A percentile compares a stretch with the other conserved stretches of the same genome.
Conservation (phyloP, 768 basidiomycete genomes). For the Royoungia palumana region DNA sequence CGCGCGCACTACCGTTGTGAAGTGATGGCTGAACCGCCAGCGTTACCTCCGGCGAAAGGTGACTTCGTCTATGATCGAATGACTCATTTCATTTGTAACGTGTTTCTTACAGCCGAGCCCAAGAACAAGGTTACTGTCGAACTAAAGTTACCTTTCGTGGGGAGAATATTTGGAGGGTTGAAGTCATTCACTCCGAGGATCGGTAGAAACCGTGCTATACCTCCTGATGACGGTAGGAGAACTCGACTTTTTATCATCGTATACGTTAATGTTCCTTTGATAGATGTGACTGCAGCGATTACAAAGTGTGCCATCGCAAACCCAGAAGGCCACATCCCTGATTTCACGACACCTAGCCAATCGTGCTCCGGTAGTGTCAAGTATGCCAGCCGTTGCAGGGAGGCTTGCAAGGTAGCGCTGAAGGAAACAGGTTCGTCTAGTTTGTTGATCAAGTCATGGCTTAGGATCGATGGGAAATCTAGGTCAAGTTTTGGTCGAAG, state of each 20-base stretch:
- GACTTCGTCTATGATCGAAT: background rate
- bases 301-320: background rate
- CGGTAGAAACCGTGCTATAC: too few species aligned
- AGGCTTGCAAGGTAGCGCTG: constrained; percentile 1
- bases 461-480: background rate
- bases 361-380: background rate
- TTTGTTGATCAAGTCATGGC: too few species aligned
- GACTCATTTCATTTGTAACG: background rate
- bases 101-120: background rate
- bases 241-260: background rate
- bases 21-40: background rate
- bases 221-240: background rate
- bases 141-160: background rate
- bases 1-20: background rate
- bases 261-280: background rate
- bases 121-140: background rate
- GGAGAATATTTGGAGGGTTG: background rate
- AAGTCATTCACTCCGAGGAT: too few species aligned
- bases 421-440: constrained; percentile 1
- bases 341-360: background rate
- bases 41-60: background rate
- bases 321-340: background rate
- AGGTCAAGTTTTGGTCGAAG: background rate
- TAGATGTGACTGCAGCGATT: constrained; percentile 2
- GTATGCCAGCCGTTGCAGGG: constrained; percentile 5